phyloP scores from a whole-genome alignment of 2,329 filamentous ascomycete genomes.

The Tolypocladium sp. region DNA sequence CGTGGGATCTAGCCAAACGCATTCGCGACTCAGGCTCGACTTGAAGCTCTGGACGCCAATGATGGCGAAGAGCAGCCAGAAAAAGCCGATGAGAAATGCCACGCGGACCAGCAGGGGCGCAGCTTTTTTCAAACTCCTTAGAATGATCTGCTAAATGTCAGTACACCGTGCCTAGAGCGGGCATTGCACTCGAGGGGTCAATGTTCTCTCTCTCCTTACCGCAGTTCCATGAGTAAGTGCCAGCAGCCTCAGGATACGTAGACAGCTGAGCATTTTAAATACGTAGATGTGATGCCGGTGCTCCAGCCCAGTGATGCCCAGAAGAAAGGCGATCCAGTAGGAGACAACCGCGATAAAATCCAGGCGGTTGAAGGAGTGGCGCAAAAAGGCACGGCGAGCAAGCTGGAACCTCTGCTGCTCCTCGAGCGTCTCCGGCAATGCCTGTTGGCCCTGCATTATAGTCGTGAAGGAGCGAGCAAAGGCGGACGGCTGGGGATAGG shows the following conservation, averaged over 20 bases:
- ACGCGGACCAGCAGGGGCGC: conserved; percentile 87
- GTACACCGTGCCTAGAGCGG: not conserved
- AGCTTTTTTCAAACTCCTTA: conserved; percentile 91
- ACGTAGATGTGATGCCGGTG: conserved; percentile 66
- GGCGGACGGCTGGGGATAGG: conserved; percentile 46
- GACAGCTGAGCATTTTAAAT: conserved; percentile 92
- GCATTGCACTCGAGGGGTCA: not conserved
- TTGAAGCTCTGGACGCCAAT: conserved; percentile 96
- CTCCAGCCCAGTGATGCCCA: conserved; percentile 64
- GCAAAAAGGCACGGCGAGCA: conserved; percentile 82
- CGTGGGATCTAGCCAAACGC: conserved; percentile 64
- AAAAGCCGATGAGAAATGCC: conserved; percentile 89
- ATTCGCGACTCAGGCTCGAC: conserved; percentile 66
- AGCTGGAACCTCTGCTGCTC: conserved; percentile 78
- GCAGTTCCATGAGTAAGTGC: conserved; percentile 89
- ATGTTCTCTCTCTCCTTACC: conserved; percentile 36
- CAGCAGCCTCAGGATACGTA: conserved; percentile 85
- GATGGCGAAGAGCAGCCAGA: conserved; percentile 96
- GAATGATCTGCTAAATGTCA: conserved; percentile 57
- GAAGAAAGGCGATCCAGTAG: conserved; percentile 82
- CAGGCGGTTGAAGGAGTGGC: conserved; percentile 90
- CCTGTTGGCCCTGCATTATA: conserved; percentile 54
- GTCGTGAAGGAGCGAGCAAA: conserved; percentile 75
- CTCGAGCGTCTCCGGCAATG: conserved; percentile 52
- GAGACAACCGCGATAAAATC: conserved; percentile 93